Percentiles rank a stretch among this genome's conserved stretches.
These are phyloP conservation scores for Aristolochia contorta DNA, from an alignment of 164 flowering plant genomes.

Conservation along the genomic window DNA sequence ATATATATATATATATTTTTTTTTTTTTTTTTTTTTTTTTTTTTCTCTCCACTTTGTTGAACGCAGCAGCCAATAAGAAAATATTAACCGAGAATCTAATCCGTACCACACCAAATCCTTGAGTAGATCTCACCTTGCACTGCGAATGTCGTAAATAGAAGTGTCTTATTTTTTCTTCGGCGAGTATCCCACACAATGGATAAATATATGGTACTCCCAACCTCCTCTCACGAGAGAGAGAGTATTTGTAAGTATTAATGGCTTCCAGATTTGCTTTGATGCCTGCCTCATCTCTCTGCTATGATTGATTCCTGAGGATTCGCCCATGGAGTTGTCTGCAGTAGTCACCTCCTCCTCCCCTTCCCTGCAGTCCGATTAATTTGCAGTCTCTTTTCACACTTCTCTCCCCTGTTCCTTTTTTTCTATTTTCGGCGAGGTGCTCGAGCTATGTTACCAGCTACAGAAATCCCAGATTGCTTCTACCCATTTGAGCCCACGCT, in stretches of 20 bases:
- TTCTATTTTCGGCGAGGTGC: background rate
- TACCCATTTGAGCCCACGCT: slow-evolving; percentile 33
- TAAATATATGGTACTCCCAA: too few species aligned
- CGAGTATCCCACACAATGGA: too few species aligned
- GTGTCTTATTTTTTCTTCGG: too few species aligned
- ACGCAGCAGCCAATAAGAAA: background rate
- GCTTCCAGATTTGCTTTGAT: too few species aligned
- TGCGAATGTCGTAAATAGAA: too few species aligned
- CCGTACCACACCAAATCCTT: slow-evolving; percentile 1
- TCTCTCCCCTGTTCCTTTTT: background rate
- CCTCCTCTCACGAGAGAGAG: too few species aligned
- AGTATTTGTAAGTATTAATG: too few species aligned
- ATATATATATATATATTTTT: too few species aligned
- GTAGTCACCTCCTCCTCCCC: background rate
- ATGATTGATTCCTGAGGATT: too few species aligned
- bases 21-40: too few species aligned
- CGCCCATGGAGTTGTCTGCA: too few species aligned
- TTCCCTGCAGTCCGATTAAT: background rate
- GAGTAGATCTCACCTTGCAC: background rate
- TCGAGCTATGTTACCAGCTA: slow-evolving; percentile 27
- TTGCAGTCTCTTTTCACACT: background rate
- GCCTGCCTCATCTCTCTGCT: too few species aligned
- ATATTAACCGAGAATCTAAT: background rate
- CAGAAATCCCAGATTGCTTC: slow-evolving; percentile 62
- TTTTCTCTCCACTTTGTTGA: background rate